These are phyloP conservation scores for Acer negundo DNA, from an alignment of 345 rosid species.

Conservation along the genomic window DNA sequence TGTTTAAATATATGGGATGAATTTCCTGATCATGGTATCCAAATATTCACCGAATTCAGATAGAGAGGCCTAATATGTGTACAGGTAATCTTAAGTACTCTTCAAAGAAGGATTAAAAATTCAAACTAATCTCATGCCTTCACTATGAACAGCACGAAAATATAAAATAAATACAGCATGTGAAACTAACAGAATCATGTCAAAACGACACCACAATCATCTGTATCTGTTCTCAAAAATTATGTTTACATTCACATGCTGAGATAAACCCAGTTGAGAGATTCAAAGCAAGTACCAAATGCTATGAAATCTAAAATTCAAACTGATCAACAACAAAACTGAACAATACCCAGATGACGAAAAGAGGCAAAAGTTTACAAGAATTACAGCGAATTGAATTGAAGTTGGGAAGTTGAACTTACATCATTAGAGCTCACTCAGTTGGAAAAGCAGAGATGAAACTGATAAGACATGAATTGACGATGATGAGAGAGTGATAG, in stretches of 20 bases:
- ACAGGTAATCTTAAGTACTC: background rate
- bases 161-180: slow-evolving; percentile 7
- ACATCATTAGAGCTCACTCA: slow-evolving; percentile 19
- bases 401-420: slow-evolving; percentile 13
- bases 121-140: background rate
- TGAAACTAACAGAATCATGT: background rate
- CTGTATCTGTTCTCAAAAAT: background rate
- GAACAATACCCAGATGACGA: background rate
- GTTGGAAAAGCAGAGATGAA: background rate
- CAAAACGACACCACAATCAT: background rate
- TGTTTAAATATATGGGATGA: background rate
- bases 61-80: background rate
- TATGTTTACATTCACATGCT: background rate
- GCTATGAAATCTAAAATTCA: background rate
- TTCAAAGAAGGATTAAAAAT: background rate
- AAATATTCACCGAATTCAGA: background rate
- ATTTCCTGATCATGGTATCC: background rate
- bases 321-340: background rate
- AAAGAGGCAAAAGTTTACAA: background rate
- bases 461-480: background rate
- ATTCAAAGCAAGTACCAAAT: background rate
- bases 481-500: slow-evolving; percentile 8
- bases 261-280: background rate
- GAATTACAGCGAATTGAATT: background rate
- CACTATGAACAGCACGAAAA: background rate